Conservation (phyloP, 169 alveolate genomes). For the Plasmodium relictum region DNA sequence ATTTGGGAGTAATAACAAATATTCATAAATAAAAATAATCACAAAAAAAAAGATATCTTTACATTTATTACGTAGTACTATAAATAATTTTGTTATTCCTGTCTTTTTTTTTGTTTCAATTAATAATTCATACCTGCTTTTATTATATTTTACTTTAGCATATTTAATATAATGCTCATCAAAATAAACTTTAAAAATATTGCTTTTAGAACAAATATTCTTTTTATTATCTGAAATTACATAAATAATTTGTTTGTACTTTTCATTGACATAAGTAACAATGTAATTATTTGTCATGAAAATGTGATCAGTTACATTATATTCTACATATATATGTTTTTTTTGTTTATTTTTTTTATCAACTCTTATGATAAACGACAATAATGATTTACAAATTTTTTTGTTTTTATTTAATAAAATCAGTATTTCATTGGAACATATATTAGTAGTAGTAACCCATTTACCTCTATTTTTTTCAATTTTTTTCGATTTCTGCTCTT, state of each 20-base stretch:
- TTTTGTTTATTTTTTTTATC: conserved; percentile 7
- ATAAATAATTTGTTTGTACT: conserved; percentile 20
- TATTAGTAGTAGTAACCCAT: conserved; percentile 13
- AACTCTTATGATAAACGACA: conserved; percentile 34
- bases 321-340: conserved; percentile 40
- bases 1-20: conserved; percentile 24
- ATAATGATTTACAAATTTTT: conserved; percentile 17
- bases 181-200: conserved; percentile 29
- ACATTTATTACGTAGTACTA: conserved; percentile 33
- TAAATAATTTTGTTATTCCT: conserved; percentile 25
- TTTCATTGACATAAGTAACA: conserved; percentile 1
- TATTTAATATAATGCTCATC: conserved; percentile 26
- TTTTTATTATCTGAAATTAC: conserved; percentile 30
- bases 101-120: conserved; percentile 20
- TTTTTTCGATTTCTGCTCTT: conserved; percentile 1
- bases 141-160: conserved; percentile 21
- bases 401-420: conserved; percentile 43
- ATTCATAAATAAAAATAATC: conserved; percentile 27
- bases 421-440: conserved; percentile 40
- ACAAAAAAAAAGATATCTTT: conserved; percentile 24
- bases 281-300: conserved; percentile 22
- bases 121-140: conserved; percentile 16
- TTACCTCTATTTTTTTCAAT: background rate
- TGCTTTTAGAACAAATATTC: conserved; percentile 25
- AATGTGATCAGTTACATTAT: conserved; percentile 23